Conservation (phyloP, 2,329 filamentous ascomycete genomes). For the Colletotrichum eremochloae region DNA sequence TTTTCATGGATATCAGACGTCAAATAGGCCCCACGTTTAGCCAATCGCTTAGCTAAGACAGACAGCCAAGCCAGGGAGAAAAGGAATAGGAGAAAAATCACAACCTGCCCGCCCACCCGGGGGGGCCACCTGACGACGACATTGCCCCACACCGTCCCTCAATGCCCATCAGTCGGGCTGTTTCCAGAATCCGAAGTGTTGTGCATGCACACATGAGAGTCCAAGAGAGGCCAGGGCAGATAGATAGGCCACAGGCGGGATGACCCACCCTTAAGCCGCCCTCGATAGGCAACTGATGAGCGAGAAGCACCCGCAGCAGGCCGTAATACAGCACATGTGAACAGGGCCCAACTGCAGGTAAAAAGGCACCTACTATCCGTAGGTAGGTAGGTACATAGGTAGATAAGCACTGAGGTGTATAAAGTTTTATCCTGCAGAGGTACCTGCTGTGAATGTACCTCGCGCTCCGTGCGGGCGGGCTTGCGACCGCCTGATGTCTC, state of each 20-base stretch:
- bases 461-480: background rate
- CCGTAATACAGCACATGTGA: background rate
- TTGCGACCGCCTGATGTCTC: slow-evolving; percentile 36
- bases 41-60: slow-evolving; percentile 33
- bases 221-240: background rate
- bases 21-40: slow-evolving; percentile 35
- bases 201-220: slow-evolving; percentile 13
- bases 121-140: slow-evolving; percentile 11
- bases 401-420: background rate
- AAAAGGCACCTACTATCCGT: background rate
- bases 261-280: slow-evolving; percentile 16
- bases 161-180: slow-evolving; percentile 21
- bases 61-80: background rate
- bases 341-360: background rate
- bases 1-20: slow-evolving; percentile 40
- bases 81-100: slow-evolving; percentile 13
- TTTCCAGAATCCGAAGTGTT: slow-evolving; percentile 30
- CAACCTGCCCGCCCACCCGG: background rate
- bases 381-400: background rate
- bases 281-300: slow-evolving; percentile 15
- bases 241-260: slow-evolving; percentile 14
- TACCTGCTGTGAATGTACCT: background rate
- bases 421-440: background rate
- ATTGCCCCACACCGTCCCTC: slow-evolving; percentile 20
- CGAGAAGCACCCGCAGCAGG: slow-evolving; percentile 1